Evolutionary conservation across 257 asterid species (phyloP), one percentile per base, ranked within the genome.

Genomic region (Solanum clarkiae): DNA sequence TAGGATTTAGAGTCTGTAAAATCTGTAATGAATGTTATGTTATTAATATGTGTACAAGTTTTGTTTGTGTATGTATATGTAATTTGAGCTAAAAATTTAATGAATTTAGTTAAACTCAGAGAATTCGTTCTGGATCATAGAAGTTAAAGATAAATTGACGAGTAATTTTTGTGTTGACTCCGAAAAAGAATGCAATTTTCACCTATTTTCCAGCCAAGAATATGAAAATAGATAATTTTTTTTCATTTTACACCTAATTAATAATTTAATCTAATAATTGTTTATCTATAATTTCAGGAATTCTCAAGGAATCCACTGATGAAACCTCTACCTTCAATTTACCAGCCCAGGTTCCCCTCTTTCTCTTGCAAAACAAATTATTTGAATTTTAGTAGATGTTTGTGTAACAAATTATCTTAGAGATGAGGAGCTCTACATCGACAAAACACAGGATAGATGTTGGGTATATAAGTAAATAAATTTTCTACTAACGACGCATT

Each of bases 121-220:
- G 0, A 69, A 69, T 1, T 10, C 1, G 1, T 17, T 17, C 10
- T 2, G 10, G 6, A 18, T 42, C 0, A 4, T 5, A 32, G 3
- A 1, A 29, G 75, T 22, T 26, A 6, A 56, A 65, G 44, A 29
- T 14, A 6, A n/a, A 0, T 36, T 7, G 24, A 68, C 36, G 29
- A 40, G 16, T 69, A 1, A 2, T 10, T 71, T 71, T 71, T 20
- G 16, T 44, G 10, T 71, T 42, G 32, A 71, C 80, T 71, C 8
- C 56, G 10, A 71, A 42, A 71, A 40, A 42, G 24, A 10, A 42
- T 9, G 17, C 0, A 40, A 44, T 10, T 36, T 4, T 10, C 55
- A 20, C 36, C 32, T 44, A 20, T 10, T 71, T 69, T 69, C 5
- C 6, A 24, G 51, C n/a, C 24, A 15, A 51, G 0, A 45, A 77